These are phyloP conservation scores for Xylaria sp. DNA, from an alignment of 2,329 filamentous ascomycete species.

Conservation along the genomic window DNA sequence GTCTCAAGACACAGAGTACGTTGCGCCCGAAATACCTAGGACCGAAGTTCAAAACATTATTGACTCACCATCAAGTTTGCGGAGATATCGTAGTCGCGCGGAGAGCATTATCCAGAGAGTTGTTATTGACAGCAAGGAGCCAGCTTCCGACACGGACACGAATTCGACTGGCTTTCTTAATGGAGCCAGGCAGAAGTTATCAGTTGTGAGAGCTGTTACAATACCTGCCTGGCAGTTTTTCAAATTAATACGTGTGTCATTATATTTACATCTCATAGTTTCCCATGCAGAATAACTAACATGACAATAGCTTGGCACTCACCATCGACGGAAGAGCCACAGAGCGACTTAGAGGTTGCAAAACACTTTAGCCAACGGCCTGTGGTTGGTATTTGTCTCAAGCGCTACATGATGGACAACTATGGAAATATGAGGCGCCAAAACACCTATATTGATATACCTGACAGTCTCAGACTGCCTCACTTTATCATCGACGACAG, in stretches of 20 bases:
- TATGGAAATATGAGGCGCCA: conserved; percentile 65
- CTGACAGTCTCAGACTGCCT: conserved; percentile 71
- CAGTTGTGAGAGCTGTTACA: conserved; percentile 71
- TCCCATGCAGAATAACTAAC: conserved; percentile 31
- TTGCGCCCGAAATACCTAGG: not conserved
- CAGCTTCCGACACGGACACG: conserved; percentile 39
- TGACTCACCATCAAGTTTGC: conserved; percentile 18
- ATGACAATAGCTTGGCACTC: conserved; percentile 72
- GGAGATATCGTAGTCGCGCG: conserved; percentile 36
- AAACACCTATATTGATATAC: conserved; percentile 86
- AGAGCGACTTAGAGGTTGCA: conserved; percentile 74
- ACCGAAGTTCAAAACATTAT: conserved; percentile 14
- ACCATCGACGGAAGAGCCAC: conserved; percentile 45
- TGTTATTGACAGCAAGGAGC: conserved; percentile 46
- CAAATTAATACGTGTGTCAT: conserved; percentile 72
- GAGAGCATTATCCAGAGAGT: conserved; percentile 58
- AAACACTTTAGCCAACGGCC: conserved; percentile 80
- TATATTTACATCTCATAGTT: conserved; percentile 3
- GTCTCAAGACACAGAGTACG: conserved; percentile 3
- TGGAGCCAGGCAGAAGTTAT: conserved; percentile 42
- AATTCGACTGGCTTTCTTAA: conserved; percentile 35
- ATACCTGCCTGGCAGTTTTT: conserved; percentile 99
- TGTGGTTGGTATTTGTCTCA: conserved; percentile 86
- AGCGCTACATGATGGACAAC: conserved; percentile 74
- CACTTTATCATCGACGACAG: conserved; percentile 83